Base-by-base conservation (phyloP, 257 asterid genomes). In the Solanum virginianum region DNA sequence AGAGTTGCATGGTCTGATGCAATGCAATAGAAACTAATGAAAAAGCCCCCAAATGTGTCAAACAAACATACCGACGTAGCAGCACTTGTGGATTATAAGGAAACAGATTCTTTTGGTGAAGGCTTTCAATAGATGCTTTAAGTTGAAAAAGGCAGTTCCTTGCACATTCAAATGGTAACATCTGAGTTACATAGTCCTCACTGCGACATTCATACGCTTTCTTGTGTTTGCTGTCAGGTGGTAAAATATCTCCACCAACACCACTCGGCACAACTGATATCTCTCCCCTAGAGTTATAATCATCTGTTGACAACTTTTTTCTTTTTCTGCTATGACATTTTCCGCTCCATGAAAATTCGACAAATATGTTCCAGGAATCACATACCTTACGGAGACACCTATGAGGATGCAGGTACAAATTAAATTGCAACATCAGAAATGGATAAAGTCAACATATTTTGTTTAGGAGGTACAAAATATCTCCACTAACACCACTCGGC, bases 41-140 rank as follows among this genome's bases (percentile, higher is more conserved):
- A 53, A 29, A 75, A 68, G 26, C 16, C 39, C 62, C 20, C 15
- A 75, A 26, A 53, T 74, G 68, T 51, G 82, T 57, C 54, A 86
- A 84, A 56, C 65, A 60, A 69, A 66, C 91, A 86, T 85, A 96
- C 99, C 98, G 94, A 24, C 80, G 88, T 71, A 96, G 88, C 84
- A 96, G 94, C 72, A 89, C 98, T 88, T 88, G 86, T 10, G 98
- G 98, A 86, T 95, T 94, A 85, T 96, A 96, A 1, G 99, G 98
- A 85, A 96, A 95, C 72, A 96, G 87, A n/a, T 89, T 88, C 90
- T 94, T 96, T 81, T 87, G 91, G 92, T 91, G 81, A 84, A 96
- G 97, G 79, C 87, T 91, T 84, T 88, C 88, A 59, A 96, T 87
- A 82, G 98, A 95, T 77, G 88, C 86, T 89, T 86, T 91, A 83